Base-by-base conservation (phyloP, 1,284 basidiomycete genomes). In the Fomitopsis palustris region DNA sequence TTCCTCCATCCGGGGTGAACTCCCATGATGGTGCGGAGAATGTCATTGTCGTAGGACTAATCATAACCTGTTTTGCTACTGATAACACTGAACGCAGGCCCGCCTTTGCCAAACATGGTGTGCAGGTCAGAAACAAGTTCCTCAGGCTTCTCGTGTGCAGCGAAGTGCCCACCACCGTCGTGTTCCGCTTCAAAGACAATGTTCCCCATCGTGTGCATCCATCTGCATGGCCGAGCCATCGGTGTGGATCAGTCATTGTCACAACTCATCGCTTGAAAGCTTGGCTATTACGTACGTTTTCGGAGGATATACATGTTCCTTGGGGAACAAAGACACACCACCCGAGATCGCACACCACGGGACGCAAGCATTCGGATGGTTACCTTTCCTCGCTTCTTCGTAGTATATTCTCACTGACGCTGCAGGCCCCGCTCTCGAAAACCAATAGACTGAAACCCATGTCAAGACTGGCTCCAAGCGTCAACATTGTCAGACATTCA, bases 391-490 rank as follows among this genome's bases (percentile, higher is more conserved):
- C 9, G 56, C 41, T 4, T 61, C 54, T 65, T 83, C 83, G 58
- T 78, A 81, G 66, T 86, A 85, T 27, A 85, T 83, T 4, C 83
- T 74, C n/a, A 79, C 1, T 0, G 82, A 81, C 0, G 83, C 81
- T 0, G 80, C 74, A 0, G 84, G 84, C 1, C 84, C 83, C 0
- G 77, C 75, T 16, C 77, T 74, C 1, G 84, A 85, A 68, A 86
- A 85, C 75, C 78, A 82, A 62, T 82, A 84, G 19, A 85, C 73
- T 0, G 83, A 84, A 10, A 86, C 67, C 84, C 83, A 86, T 0
- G 78, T 83, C 23, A 86, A 65, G 2, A 84, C 84, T 85, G 16
- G 35, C 35, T 9, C 35, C 3, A 14, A 9, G n/a, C n/a, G n/a
- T n/a, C n/a, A n/a, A n/a, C n/a, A n/a, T n/a, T n/a, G n/a, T n/a